Evolutionary conservation across 371 early-diverging fungal species (phyloP).

Genomic region (Blyttiomyces sp.): DNA sequence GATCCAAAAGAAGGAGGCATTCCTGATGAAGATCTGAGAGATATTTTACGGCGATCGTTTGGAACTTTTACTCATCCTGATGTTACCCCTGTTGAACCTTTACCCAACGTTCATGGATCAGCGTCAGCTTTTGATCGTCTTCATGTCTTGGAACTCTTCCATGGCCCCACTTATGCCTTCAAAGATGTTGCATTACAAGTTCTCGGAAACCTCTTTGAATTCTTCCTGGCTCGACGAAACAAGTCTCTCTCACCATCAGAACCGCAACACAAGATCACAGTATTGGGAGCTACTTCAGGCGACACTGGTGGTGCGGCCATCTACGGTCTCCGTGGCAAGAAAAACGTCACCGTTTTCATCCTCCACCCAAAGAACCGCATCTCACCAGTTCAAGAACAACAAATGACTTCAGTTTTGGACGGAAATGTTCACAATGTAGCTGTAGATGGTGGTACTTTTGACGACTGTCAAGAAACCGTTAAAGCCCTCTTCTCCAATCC

Average conservation of each 20-base stretch:
- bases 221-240: constrained; percentile 83
- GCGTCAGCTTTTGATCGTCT: constrained; percentile 28
- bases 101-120: constrained; percentile 18
- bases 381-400: constrained; percentile 91
- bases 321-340: constrained; percentile 91
- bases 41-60: constrained; percentile 70
- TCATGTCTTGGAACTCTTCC: constrained; percentile 89
- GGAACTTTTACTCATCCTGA: constrained; percentile 72
- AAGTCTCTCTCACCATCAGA: constrained; percentile 19
- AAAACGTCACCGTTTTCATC: constrained; percentile 88
- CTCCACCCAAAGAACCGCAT: constrained; percentile 89
- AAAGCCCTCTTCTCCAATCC: constrained; percentile 83
- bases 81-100: constrained; percentile 70
- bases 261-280: constrained; percentile 69
- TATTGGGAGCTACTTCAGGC: constrained; percentile 96
- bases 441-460: constrained; percentile 86
- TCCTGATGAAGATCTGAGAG: constrained; percentile 64
- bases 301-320: constrained; percentile 98
- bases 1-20: constrained; percentile 73
- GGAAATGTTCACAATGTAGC: constrained; percentile 90
- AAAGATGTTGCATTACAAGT: constrained; percentile 97
- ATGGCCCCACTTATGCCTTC: constrained; percentile 97
- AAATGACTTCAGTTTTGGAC: constrained; percentile 95
- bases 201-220: constrained; percentile 95
- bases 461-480: constrained; percentile 95